phyloP scores from a whole-genome alignment of 2,329 filamentous ascomycete genomes.

The Monilinia fructicola region DNA sequence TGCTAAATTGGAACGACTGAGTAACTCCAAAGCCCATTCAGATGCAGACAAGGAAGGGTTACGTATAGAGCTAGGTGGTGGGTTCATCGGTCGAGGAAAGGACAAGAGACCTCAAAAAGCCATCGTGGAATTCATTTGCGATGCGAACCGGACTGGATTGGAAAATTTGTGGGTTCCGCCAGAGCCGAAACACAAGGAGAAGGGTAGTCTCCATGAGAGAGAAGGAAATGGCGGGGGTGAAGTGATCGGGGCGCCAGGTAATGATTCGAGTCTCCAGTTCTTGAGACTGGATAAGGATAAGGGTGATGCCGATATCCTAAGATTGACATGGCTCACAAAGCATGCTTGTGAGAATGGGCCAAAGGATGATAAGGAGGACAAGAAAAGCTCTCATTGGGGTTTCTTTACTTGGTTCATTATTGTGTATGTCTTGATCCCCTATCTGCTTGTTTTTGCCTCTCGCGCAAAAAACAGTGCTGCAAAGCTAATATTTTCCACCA shows the following conservation, averaged over 20 bases:
- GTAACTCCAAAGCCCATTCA: constrained; percentile 59
- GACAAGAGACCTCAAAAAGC: constrained; percentile 65
- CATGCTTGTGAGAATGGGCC: constrained; percentile 71
- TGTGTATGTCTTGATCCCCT: constrained; percentile 59
- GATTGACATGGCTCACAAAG: constrained; percentile 83
- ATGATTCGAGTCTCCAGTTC: constrained; percentile 67
- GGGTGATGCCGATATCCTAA: constrained; percentile 61
- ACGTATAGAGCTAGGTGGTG: constrained; percentile 65
- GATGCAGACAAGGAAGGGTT: constrained; percentile 72
- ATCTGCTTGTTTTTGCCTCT: not conserved
- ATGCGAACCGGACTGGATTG: constrained; percentile 67
- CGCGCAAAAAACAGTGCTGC: not conserved
- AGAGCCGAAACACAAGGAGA: constrained; percentile 44
- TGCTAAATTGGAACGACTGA: constrained; percentile 64
- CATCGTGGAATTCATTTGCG: constrained; percentile 83
- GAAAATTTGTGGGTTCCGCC: constrained; percentile 65
- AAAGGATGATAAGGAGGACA: constrained; percentile 46
- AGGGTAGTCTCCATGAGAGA: constrained; percentile 38
- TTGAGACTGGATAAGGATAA: constrained; percentile 67
- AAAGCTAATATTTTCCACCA: constrained; percentile 43
- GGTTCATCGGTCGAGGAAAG: constrained; percentile 52
- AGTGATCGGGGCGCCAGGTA: constrained; percentile 40
- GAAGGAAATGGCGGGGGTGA: constrained; percentile 40
- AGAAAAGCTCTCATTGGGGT: constrained; percentile 68
- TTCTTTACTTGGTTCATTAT: constrained; percentile 98